Evolutionary conservation across 2,329 filamentous ascomycete genomes (phyloP), one percentile per base, ranked within the genome.

Genomic region (Xylariaceae sp.): DNA sequence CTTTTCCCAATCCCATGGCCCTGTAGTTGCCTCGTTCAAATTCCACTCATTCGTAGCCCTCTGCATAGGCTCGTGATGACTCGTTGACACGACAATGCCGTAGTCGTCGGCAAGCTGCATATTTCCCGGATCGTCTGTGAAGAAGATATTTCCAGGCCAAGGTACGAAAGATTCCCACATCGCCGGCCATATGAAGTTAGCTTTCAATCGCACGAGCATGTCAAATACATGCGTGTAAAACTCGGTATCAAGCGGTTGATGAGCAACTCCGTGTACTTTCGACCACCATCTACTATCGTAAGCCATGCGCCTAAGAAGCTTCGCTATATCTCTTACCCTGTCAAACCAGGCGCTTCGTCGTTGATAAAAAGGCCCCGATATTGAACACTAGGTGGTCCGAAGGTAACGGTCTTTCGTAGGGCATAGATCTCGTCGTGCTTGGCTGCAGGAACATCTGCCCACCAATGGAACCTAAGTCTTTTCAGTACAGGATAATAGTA

Each of bases 101-200:
- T 84, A 87, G 49, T 80, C 78, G 50, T 88, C 81, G 0, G 85
- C 85, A 4, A 84, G 73, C 3, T 76, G 74, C 56, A 85, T 81
- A 40, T 81, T 87, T 6, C 76, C 70, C 0, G 77, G 73, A 45
- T 88, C 84, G 42, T 87, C 85, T 0, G 82, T 77, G 60, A 83
- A 82, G 70, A 88, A 87, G 58, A 81, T 82, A 29, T 78, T 78
- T 7, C 76, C 75, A 0, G 75, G 77, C 3, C 72, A 72, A 1
- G 75, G 76, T 30, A 73, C 75, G 10, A 71, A 74, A 5, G 80
- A 78, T 83, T 60, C 55, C 62, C 85, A 88, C 79, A 84, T 84
- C 0, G 85, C 83, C 0, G 84, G 85, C 85, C 85, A 88, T 47
- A 88, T 71, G 58, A 85, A 87, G 64, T 88, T 88, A 2, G 83